phyloP scores from a whole-genome alignment of 164 flowering plant genomes.

The Stephania japonica region DNA sequence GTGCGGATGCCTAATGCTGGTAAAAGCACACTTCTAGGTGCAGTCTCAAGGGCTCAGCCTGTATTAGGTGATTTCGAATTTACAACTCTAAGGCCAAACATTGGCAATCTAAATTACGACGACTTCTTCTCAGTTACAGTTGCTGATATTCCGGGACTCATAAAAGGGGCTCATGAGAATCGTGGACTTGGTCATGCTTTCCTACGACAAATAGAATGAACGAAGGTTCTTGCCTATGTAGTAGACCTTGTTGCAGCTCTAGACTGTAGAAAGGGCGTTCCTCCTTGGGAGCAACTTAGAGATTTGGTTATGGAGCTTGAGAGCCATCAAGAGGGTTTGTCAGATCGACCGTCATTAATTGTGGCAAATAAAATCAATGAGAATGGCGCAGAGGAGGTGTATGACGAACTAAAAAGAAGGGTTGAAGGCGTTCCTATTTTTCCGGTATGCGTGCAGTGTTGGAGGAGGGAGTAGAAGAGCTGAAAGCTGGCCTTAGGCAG shows the following conservation, averaged over 20 bases:
- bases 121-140: slow-evolving; percentile 68
- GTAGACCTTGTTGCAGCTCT: slow-evolving; percentile 76
- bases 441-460: too few relatives aligned
- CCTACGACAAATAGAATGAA: slow-evolving; percentile 86
- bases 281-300: slow-evolving; percentile 87
- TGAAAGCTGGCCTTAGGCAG: slow-evolving; percentile 58
- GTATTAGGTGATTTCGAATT: slow-evolving; percentile 82
- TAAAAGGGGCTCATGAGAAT: slow-evolving; percentile 90
- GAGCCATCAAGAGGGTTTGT: slow-evolving; percentile 60
- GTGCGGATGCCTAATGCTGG: slow-evolving; percentile 98
- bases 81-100: slow-evolving; percentile 87
- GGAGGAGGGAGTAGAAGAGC: too few relatives aligned
- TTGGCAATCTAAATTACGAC: slow-evolving; percentile 75
- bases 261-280: slow-evolving; percentile 71
- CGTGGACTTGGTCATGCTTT: slow-evolving; percentile 97
- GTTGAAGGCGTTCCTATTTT: slow-evolving; percentile 66
- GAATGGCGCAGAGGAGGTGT: slow-evolving; percentile 58
- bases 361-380: slow-evolving; percentile 95
- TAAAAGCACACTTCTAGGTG: slow-evolving; percentile 93
- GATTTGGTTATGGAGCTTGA: slow-evolving; percentile 82
- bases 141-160: slow-evolving; percentile 93
- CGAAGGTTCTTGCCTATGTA: slow-evolving; percentile 84
- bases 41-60: slow-evolving; percentile 84
- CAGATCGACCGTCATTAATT: slow-evolving; percentile 66
- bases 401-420: slow-evolving; percentile 65